Evolutionary conservation across 2,329 filamentous ascomycete genomes (phyloP), one percentile per base, ranked within the genome.

Genomic region (Pseudopithomyces chartarum): DNA sequence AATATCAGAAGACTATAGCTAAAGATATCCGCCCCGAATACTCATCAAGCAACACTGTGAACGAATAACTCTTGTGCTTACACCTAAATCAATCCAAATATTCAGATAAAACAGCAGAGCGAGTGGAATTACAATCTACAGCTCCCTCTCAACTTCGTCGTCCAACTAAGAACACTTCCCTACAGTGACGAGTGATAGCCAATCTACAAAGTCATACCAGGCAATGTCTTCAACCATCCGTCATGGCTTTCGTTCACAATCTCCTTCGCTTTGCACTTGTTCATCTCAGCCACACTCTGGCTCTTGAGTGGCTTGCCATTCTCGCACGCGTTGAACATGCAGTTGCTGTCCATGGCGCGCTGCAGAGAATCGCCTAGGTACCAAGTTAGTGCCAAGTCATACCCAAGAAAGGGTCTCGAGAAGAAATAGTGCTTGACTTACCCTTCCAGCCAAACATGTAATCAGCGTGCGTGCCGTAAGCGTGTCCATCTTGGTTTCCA

Each of bases 161-260:
- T 29, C n/a, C 26, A 29, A 5, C 26, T 29, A 8, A 29, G 8
- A 8, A 29, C 26, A 29, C 26, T 8, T 29, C 26, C 26, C 26
- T 29, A 29, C 26, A 29, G 26, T 5, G 8, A 5, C 4, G 26
- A 29, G 26, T 29, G 8, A 29, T 8, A 29, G 19, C 13, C 38
- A n/a, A 17, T 17, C 38, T 40, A 15, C 13, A 40, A 3, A 15
- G 38, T 7, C 32, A 36, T 26, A n/a, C 45, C 45, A 32, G 45
- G 45, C 45, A 48, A n/a, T 5, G 45, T 20, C 19, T 38, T 48
- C 45, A 48, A 17, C 45, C 60, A 64, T 40, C 59, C 80, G 54
- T 82, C 80, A 50, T 80, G 78, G 2, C 71, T 55, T 73, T 82
- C 80, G 45, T 75, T 74, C 22, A 80, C 79, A 61, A 78, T 74